These are phyloP conservation scores for Coniochaeta hoffmannii DNA, from an alignment of 2,329 filamentous ascomycete genomes.

Conservation along the genomic window DNA sequence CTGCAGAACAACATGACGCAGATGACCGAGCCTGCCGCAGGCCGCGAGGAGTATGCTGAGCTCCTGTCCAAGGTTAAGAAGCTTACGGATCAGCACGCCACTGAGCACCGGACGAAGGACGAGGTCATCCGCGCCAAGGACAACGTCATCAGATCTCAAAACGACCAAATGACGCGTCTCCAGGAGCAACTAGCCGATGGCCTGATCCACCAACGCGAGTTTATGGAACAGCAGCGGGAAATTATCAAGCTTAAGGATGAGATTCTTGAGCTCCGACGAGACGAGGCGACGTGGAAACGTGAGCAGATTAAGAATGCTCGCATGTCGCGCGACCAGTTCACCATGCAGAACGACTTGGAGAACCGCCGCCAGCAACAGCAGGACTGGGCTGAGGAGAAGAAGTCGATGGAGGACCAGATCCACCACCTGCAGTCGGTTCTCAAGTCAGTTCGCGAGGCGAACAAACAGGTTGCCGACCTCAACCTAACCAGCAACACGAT, in stretches of 20 bases:
- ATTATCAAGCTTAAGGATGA: background rate
- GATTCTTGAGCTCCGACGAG: background rate
- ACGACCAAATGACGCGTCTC: conserved; percentile 10
- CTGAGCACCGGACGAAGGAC: conserved; percentile 12
- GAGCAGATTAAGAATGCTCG: background rate
- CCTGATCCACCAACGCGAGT: background rate
- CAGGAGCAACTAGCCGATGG: conserved; percentile 1
- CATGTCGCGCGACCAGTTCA: background rate
- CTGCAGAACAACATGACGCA: conserved; percentile 16
- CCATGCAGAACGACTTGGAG: background rate
- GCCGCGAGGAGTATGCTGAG: conserved; percentile 17
- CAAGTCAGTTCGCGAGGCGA: background rate
- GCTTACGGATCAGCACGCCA: conserved; percentile 13
- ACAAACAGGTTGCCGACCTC: background rate
- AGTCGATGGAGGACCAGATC: background rate
- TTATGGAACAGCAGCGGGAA: background rate
- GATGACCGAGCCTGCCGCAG: conserved; percentile 9
- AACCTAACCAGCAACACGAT: conserved; percentile 10
- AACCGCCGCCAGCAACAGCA: background rate
- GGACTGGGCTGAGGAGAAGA: background rate
- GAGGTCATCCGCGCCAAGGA: conserved; percentile 14
- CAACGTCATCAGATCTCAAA: conserved; percentile 14
- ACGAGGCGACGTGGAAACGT: background rate
- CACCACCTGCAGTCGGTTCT: background rate
- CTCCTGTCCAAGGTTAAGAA: conserved; percentile 16